Base-by-base conservation (phyloP, 495 filamentous ascomycete genomes). In the Podospora sp. region DNA sequence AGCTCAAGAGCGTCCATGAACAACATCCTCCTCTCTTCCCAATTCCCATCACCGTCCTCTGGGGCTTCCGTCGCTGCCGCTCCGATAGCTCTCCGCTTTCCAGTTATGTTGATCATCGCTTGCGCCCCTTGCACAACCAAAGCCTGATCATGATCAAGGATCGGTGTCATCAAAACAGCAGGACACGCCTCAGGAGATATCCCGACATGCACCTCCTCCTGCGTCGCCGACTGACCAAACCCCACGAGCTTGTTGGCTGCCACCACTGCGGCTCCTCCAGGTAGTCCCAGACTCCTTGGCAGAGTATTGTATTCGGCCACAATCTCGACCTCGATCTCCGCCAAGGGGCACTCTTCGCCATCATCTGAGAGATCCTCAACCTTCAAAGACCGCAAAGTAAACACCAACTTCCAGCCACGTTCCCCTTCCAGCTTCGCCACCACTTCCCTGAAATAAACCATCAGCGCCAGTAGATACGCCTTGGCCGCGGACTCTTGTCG, bases 1-100 rank as follows among this genome's bases (percentile, higher is more conserved):
- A 75, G 52, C 60, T 77, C 75, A 8, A 74, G 62, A 1, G 73
- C 73, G 49, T 75, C 73, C 73, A 77, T 76, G 64, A 74, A 69
- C 64, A 77, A 29, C 71, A 72, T 75, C 22, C 35, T 70, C 6
- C 71, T 65, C 4, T 65, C 59, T 24, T 24, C 29, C 65, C 68
- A 72, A 18, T 21, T 36, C 21, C 7, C 49, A 16, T 55, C 24
- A 1, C 60, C 52, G 3, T 40, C 40, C 2, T 18, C 27, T 6
- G 56, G 65, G 22, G 52, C 20, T 11, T 24, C 26, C 62, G 63
- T 62, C 6, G 26, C n/a, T n/a, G 66, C 64, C 22, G 65, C 50
- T 33, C 1, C 26, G 52, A 63, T 71, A 18, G 68, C 65, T 20
- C 72, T 56, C 2, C 67, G 55, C 58, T 72, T 50, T 6, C 72